Evolutionary conservation across 176 grass and related monocot species (phyloP), one percentile per base, ranked within the genome.

Genomic region (Alopecurus myosuroides): DNA sequence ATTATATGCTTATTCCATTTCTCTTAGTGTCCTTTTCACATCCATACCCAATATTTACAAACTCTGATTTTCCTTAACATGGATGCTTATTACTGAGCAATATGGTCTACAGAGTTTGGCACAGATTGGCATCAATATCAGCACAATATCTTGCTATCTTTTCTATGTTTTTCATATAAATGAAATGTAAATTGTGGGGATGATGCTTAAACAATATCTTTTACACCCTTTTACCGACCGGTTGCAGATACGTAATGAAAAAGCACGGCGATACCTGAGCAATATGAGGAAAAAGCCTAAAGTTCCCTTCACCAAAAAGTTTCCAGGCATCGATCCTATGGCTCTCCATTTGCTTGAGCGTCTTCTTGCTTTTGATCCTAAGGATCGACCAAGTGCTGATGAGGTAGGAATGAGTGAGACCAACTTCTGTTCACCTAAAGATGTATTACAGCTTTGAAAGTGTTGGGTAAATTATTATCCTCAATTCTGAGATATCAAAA

Each of bases 301-400:
- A 65, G 82, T 97, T 70, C 80, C 94, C 37, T 91, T 97, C 69
- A 78, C 89, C 37, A 93, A 94, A 44, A 97, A 97, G 35, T 92
- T 97, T 90, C 94, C 89, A 56, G 83, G 82, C 48, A 86, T 89
- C 64, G 92, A 94, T 86, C 92, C 89, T 60, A 88, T 97, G 86
- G 92, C 92, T 78, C 89, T 97, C 58, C 90, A 72, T 85, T 86
- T 97, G 67, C 92, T 97, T 81, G 85, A 97, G 74, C 91, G 87
- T 66, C 89, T 97, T 77, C 82, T 97, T 86, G 83, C 94, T 83
- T 97, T 97, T 84, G 94, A 97, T 91, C 94, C 94, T 50, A 97
- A 97, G 82, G 89, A 94, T 55, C 89, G 94, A 3, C 94, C 94
- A 80, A 88, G 71, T 80, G 94, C 94, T 60, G 89, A 83, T 31